Percentiles rank a stretch among this genome's conserved stretches.
Evolutionary conservation across 306 rosid species (phyloP).

Genomic region (Hippophae gyantsensis): DNA sequence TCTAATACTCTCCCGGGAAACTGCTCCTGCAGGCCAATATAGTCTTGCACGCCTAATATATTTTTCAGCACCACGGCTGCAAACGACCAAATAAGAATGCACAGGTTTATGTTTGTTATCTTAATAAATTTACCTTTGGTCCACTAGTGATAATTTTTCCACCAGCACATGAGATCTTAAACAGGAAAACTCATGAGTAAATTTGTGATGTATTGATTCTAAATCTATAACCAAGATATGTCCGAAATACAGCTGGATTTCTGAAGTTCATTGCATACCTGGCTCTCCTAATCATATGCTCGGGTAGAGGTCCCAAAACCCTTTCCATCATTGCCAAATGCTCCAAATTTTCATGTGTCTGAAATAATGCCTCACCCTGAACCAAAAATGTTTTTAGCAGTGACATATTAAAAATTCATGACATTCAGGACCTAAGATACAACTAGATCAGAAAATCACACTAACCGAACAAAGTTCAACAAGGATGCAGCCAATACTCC

Average conservation of each 20-base stretch:
- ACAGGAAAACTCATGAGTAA: neutral
- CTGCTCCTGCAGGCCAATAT: conserved; percentile 77
- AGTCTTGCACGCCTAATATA: conserved; percentile 58
- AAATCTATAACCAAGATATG: too few species aligned
- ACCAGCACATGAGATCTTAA: neutral
- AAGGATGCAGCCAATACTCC: conserved; percentile 90
- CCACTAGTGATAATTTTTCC: neutral
- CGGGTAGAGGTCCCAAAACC: conserved; percentile 62
- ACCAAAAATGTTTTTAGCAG: neutral
- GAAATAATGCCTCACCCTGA: conserved; percentile 83
- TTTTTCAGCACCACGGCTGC: conserved; percentile 66
- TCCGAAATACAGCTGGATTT: too few species aligned
- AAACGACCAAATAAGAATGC: neutral
- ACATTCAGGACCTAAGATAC: neutral
- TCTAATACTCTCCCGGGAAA: conserved; percentile 70
- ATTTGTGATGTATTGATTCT: too few species aligned
- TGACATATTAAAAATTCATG: neutral
- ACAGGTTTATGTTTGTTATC: neutral
- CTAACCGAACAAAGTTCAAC: conserved; percentile 64
- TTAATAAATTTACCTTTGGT: neutral
- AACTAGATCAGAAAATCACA: neutral
- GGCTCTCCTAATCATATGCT: conserved; percentile 54
- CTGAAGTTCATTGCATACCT: conserved; percentile 31
- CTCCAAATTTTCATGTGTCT: conserved; percentile 78
- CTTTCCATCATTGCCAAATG: conserved; percentile 92